Evolutionary conservation across 352 stramenopile species (phyloP).

Genomic region (Aphanomyces euteiches): DNA sequence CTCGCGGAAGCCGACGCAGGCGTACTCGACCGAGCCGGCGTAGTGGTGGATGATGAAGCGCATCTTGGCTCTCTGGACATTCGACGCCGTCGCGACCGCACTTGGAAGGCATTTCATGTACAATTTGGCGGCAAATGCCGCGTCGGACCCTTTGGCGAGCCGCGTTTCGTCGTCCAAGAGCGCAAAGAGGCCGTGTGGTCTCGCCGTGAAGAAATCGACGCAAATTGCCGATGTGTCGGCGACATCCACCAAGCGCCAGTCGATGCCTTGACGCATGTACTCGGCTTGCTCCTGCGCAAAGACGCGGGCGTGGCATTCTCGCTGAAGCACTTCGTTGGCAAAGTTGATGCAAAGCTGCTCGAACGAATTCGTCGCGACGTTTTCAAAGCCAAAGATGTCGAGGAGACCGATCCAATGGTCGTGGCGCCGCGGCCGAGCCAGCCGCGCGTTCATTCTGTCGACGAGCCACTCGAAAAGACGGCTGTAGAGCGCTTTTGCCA

Average conservation of each 20-base stretch:
- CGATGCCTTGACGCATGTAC: slow-evolving; percentile 77
- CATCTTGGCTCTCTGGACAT: slow-evolving; percentile 66
- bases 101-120: slow-evolving; percentile 65
- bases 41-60: slow-evolving; percentile 81
- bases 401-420: slow-evolving; percentile 82
- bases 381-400: slow-evolving; percentile 92
- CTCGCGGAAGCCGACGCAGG: slow-evolving; percentile 63
- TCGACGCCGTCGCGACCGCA: slow-evolving; percentile 60
- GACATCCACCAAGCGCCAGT: slow-evolving; percentile 83
- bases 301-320: slow-evolving; percentile 86
- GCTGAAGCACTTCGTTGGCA: slow-evolving; percentile 84
- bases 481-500: slow-evolving; percentile 85
- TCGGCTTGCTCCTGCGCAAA: slow-evolving; percentile 85
- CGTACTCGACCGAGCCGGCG: slow-evolving; percentile 77
- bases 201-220: slow-evolving; percentile 88
- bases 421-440: slow-evolving; percentile 42
- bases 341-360: slow-evolving; percentile 91
- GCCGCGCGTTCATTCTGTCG: slow-evolving; percentile 65
- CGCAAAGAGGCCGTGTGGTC: slow-evolving; percentile 75
- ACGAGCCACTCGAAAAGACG: slow-evolving; percentile 90
- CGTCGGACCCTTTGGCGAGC: slow-evolving; percentile 81
- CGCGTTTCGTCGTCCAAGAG: slow-evolving; percentile 87
- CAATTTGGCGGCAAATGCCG: slow-evolving; percentile 75
- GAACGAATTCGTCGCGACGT: slow-evolving; percentile 88
- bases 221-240: slow-evolving; percentile 81